Evolutionary conservation across 768 basidiomycete species (phyloP).

Genomic region (Tulasnella sp.): DNA sequence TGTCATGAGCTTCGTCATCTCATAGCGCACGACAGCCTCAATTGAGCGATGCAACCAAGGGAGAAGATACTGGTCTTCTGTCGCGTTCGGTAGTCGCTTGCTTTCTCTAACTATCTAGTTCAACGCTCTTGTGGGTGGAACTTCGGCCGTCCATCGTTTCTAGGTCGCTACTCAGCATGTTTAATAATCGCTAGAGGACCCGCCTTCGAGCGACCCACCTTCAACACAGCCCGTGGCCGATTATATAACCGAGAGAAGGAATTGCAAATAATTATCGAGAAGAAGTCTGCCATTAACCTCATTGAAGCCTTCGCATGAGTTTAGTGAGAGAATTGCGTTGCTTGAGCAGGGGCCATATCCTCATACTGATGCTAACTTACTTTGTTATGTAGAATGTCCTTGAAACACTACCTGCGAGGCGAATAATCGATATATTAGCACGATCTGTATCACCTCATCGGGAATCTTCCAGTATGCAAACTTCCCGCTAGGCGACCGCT

Average conservation of each 20-base stretch:
- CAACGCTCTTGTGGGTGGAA: conserved; percentile 43
- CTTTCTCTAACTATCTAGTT: conserved; percentile 46
- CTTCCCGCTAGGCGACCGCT: conserved; percentile 16
- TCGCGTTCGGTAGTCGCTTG: conserved; percentile 28
- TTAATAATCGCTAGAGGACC: no score
- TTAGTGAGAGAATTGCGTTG: neutral
- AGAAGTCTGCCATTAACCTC: conserved; percentile 57
- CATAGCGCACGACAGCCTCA: conserved; percentile 23
- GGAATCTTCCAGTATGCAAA: conserved; percentile 42
- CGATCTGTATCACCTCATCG: conserved; percentile 23
- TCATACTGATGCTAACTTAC: neutral
- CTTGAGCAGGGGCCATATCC: neutral
- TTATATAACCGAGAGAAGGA: no score
- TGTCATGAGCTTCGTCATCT: conserved; percentile 62
- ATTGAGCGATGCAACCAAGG: conserved; percentile 50
- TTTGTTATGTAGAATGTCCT: conserved; percentile 32
- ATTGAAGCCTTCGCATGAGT: conserved; percentile 45
- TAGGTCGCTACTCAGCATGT: no score
- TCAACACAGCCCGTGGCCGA: no score
- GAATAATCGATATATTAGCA: conserved; percentile 29
- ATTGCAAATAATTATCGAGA: conserved; percentile 41
- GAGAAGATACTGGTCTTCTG: conserved; percentile 53
- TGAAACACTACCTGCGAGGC: conserved; percentile 61
- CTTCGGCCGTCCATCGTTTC: no score
- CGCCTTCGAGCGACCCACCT: no score